Percentiles rank a stretch among this genome's conserved stretches.
These are phyloP conservation scores for Furcasterigmium sp. DNA, from an alignment of 2,329 filamentous ascomycete genomes.

Conservation along the genomic window DNA sequence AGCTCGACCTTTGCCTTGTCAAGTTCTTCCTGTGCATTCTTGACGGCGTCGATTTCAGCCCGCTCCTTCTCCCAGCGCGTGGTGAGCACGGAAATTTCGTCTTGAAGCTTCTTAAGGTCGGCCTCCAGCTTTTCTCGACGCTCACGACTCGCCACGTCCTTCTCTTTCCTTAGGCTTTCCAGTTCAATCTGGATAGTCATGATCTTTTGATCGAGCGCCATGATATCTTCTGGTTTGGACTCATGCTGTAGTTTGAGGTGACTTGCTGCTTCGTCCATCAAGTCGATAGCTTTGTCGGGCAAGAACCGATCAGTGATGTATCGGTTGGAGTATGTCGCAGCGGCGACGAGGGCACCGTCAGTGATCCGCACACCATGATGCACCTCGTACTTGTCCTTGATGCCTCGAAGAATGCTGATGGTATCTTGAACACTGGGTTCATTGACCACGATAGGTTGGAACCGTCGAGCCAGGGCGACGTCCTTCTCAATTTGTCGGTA, in stretches of 20 bases:
- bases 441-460: conserved; percentile 90
- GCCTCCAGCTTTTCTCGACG: conserved; percentile 79
- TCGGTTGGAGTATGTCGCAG: conserved; percentile 86
- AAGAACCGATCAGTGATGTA: conserved; percentile 96
- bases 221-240: conserved; percentile 92
- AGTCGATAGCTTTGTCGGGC: conserved; percentile 93
- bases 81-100: conserved; percentile 68
- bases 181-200: conserved; percentile 97
- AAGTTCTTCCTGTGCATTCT: conserved; percentile 81
- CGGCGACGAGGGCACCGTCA: conserved; percentile 85
- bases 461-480: conserved; percentile 83
- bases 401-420: conserved; percentile 89
- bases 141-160: conserved; percentile 82
- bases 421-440: conserved; percentile 90
- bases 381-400: conserved; percentile 96
- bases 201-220: conserved; percentile 86
- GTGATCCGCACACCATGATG: conserved; percentile 96
- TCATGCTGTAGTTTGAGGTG: conserved; percentile 90
- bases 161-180: conserved; percentile 91
- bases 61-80: conserved; percentile 89
- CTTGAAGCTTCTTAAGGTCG: conserved; percentile 69
- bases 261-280: conserved; percentile 93
- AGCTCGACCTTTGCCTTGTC: conserved; percentile 81
- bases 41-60: conserved; percentile 78
- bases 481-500: conserved; percentile 96